Evolutionary conservation across 345 rosid genomes (phyloP).

Genomic region (Murraya paniculata): DNA sequence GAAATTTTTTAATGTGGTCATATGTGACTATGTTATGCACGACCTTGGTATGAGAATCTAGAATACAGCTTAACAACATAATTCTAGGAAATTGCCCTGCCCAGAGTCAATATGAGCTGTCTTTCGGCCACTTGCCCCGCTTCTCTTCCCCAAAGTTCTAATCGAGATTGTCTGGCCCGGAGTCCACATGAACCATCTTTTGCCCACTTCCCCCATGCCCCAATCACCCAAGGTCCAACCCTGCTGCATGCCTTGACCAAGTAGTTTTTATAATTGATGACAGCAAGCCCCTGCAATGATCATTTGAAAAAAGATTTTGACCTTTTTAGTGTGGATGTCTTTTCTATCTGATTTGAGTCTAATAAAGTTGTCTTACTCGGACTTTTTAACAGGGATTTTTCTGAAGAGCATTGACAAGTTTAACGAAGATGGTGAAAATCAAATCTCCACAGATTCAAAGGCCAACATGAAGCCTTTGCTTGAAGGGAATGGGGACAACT

Average conservation of each 20-base stretch:
- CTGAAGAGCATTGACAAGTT: slow-evolving; percentile 63
- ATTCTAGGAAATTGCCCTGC: too few relatives aligned
- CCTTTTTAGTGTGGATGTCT: not conserved
- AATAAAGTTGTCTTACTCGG: not conserved
- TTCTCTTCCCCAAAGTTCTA: too few relatives aligned
- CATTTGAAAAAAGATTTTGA: not conserved
- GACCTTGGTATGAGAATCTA: not conserved
- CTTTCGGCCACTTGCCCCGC: too few relatives aligned
- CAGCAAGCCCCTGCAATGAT: not conserved
- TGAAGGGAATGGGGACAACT: not conserved
- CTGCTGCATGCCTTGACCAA: not conserved
- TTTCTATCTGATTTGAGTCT: not conserved
- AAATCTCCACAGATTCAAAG: slow-evolving; percentile 18
- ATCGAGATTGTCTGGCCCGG: not conserved
- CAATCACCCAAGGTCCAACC: not conserved
- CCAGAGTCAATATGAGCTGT: too few relatives aligned
- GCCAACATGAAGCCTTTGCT: slow-evolving; percentile 49
- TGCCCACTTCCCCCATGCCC: not conserved
- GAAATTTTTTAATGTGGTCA: not conserved
- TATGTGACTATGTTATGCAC: not conserved
- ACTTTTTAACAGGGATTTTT: slow-evolving; percentile 62
- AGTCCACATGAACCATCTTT: not conserved
- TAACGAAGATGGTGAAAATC: slow-evolving; percentile 45
- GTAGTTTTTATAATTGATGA: not conserved
- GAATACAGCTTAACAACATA: not conserved